Evolutionary conservation across 1,284 basidiomycete genomes (phyloP), one percentile per base, ranked within the genome.

Genomic region (Mycena sp.): DNA sequence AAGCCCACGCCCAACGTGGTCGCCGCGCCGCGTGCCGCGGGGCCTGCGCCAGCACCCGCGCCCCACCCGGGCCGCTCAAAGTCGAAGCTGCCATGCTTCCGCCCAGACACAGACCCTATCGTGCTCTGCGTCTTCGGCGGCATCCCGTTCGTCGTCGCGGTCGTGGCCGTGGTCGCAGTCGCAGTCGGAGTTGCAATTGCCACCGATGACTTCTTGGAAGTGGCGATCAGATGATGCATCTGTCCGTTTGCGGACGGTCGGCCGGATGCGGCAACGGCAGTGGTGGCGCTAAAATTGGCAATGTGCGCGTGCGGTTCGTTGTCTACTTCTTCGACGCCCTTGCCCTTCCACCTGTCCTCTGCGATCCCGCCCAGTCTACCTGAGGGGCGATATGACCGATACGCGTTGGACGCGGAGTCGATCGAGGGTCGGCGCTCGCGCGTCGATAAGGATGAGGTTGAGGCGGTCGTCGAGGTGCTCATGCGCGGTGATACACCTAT

Each of bases 81-180:
- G 70, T 92, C 90, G 72, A 91, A 92, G 69, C 86, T 89, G 6
- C 88, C 88, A 67, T 89, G 86, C 70, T 84, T 76, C 67, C 65
- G 58, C 12, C 52, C 38, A 3, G 81, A 79, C 59, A 67, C 73
- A 30, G 69, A 74, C 67, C 61, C 74, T 54, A 72, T 73, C 64
- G 74, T 52, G 49, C 25, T 72, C 61, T 72, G 73, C 35, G 63
- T 66, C 19, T 38, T 35, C 32, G 32, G 32, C 32, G 7, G 32
- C 14, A 35, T 35, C 32, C 32, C 32, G 32, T 35, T 35, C 32
- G 32, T n/a, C n/a, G n/a, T n/a, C n/a, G n/a, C n/a, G n/a, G n/a
- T n/a, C n/a, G n/a, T n/a, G 14, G 32, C 32, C 14, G 32, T 35
- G 32, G 9, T 35, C 23, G 23, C 14, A 19, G 50, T 32, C 17